Evolutionary conservation across 1,139 yeast genomes (phyloP), one percentile per base, ranked within the genome.

Genomic region (Suhomyces coccinellae): DNA sequence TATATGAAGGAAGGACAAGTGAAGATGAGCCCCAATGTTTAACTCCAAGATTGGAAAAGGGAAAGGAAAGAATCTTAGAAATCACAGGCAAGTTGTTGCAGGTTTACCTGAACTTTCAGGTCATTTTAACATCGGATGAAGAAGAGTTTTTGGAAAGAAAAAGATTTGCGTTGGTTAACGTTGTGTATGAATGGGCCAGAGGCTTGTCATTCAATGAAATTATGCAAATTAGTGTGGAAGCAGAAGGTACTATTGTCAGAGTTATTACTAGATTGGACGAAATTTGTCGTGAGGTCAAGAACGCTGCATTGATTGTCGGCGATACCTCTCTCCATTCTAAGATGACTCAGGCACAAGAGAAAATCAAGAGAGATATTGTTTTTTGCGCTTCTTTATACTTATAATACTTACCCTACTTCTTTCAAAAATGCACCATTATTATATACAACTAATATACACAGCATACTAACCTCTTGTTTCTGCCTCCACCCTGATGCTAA

Each of bases 171-270:
- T 74, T 93, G 58, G 87, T 88, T 65, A 93, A 90, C 62, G 97
- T 90, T 11, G 96, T 93, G 4, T 93, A 93, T 62, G 98, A 93
- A 66, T 93, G 99, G 99, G 97, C 98, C 1, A 77, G 95, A 53
- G 99, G 99, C 2, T 77, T 90, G 75, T 78, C 95, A 1, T 93
- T 93, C 69, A 86, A 86, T 52, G 95, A 88, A 47, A 93, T 93
- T 54, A 93, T 91, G 85, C 85, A 82, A 49, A 77, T 89, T 52
- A 87, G 95, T 52, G 83, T 82, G 16, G 97, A 91, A 58, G 93
- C 95, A 29, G 99, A 93, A 66, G 99, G 99, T 32, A 88, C 97
- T 0, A 95, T 93, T 63, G 99, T 93, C n/a, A 77, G 99, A 58
- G 98, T 93, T 7, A 93, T 93, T 42, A 89, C 97, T 2, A 79